Base-by-base conservation (phyloP, 192 early-diverging fungal species). In the Lobosporangium transversale region DNA sequence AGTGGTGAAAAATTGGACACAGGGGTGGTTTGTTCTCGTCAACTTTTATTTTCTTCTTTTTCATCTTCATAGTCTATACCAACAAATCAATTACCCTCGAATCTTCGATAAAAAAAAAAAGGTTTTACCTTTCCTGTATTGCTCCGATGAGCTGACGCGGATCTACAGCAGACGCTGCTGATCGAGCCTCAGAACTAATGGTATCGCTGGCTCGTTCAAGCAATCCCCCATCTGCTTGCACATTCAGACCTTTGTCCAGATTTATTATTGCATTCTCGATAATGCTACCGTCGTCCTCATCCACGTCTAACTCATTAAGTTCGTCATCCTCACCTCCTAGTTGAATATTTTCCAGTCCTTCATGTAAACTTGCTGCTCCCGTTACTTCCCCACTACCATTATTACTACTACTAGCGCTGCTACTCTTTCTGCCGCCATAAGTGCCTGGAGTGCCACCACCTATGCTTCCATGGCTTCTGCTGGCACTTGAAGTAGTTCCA, bases 261-360 rank as follows among this genome's bases (percentile, higher is more conserved):
- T 68, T 32, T 15, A 68, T 21, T 11, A 35, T 40, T 4, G 27
- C 31, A 30, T 68, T 45, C 11, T 48, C 54, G 14, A 49, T 45
- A 0, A 57, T 54, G 33, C 35, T 54, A 12, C 52, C 66, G 47
- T 37, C 66, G 9, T 62, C 58, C 10, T 49, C 51, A 6, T 70
- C 68, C 6, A 17, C 68, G 26, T 70, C 68, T 26, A 70, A 45
- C 26, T 70, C 68, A 49, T 70, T 70, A 2, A 35, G 21, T 18
- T 61, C 68, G 21, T 70, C 68, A 23, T 70, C 68, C 3, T 49
- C 31, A 44, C 58, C 68, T 40, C 53, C 68, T 7, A 70, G 50
- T 24, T 43, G 50, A 44, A 70, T 70, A 50, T 56, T 35, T 0
- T 45, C 32, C 26, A 70, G 20, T 17, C 36, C 51, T 32, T 69